Conservation (phyloP, 78 protist genomes). For the Mastigamoeba balamuthi region DNA sequence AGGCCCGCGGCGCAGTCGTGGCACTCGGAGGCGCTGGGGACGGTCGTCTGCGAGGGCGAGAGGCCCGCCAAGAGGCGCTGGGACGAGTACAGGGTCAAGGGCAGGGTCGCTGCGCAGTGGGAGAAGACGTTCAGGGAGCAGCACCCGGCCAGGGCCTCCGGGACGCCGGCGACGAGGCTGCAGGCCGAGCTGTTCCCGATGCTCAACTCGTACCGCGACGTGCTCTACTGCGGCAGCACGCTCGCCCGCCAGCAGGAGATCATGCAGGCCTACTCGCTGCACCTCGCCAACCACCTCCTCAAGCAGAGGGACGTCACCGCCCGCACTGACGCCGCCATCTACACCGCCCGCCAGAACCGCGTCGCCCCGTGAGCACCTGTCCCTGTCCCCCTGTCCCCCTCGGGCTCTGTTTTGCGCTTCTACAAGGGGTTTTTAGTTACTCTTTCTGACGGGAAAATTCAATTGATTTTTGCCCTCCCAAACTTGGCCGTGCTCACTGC, state of each 20-base stretch:
- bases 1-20: background rate
- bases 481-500: background rate
- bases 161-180: background rate
- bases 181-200: background rate
- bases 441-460: constrained; percentile 12
- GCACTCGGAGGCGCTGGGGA: background rate
- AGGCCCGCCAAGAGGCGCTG: background rate
- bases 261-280: background rate
- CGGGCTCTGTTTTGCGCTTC: no score
- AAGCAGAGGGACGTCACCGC: no score
- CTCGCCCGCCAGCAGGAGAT: background rate
- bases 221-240: background rate
- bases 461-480: constrained; percentile 4
- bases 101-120: background rate
- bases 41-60: background rate
- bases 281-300: constrained; percentile 31
- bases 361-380: no score
- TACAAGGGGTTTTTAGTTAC: background rate
- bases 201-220: background rate
- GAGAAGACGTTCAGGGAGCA: background rate
- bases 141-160: background rate
- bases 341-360: no score
- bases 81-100: background rate
- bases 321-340: no score
- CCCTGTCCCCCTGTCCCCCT: no score